Evolutionary conservation across 1,139 yeast genomes (phyloP).

Genomic region (Magnusiomyces clavatus): DNA sequence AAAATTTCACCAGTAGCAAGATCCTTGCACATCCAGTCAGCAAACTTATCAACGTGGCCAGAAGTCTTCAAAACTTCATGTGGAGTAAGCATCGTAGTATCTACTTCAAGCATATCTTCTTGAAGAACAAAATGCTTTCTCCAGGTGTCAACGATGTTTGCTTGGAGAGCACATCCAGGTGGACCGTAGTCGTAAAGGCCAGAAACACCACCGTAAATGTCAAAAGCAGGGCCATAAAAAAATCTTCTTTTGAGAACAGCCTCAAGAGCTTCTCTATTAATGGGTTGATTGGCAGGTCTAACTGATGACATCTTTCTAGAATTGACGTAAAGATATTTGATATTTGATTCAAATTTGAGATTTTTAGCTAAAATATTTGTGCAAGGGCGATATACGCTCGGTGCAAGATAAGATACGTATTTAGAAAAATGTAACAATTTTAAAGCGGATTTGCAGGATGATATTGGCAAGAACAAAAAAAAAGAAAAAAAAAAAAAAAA

Average conservation of each 20-base stretch:
- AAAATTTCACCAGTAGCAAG: constrained; percentile 94
- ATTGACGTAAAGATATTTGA: background rate
- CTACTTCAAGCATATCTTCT: constrained; percentile 98
- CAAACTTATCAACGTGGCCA: constrained; percentile 97
- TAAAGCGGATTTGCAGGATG: too few species aligned
- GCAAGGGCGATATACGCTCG: too few species aligned
- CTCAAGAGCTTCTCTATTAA: constrained; percentile 82
- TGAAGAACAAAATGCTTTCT: constrained; percentile 95
- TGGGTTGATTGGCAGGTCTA: constrained; percentile 29
- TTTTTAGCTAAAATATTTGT: too few species aligned
- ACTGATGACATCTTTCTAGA: constrained; percentile 18
- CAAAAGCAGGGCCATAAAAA: constrained; percentile 96
- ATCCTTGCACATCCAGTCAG: constrained; percentile 99
- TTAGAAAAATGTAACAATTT: too few species aligned
- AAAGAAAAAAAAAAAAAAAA: too few species aligned
- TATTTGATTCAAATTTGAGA: too few species aligned
- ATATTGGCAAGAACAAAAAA: too few species aligned
- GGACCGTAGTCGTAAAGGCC: constrained; percentile 99
- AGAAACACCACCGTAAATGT: constrained; percentile 96
- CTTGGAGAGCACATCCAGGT: constrained; percentile 98
- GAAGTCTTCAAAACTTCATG: constrained; percentile 96
- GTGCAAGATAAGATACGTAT: too few species aligned
- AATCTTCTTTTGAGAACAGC: constrained; percentile 90
- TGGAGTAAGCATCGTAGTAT: constrained; percentile 96
- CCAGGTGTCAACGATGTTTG: constrained; percentile 91